Conservation (phyloP, 192 early-diverging fungal species). For the Chytriomyces confervae region DNA sequence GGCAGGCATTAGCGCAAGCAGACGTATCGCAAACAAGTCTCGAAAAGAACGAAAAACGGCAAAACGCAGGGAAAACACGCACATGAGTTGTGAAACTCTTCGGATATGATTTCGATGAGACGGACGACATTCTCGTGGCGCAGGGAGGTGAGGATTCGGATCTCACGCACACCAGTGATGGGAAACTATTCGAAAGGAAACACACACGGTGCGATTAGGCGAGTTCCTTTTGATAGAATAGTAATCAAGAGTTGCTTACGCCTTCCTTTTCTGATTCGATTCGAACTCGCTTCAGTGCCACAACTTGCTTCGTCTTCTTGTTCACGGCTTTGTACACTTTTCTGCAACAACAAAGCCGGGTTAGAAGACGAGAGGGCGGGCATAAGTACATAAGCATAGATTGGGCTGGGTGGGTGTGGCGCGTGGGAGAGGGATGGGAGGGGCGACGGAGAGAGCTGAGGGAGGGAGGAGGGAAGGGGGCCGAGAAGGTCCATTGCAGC, state of each 20-base stretch:
- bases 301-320: constrained; percentile 65
- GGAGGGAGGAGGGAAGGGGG: background rate
- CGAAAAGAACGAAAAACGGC: constrained; percentile 3
- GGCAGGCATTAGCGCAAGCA: constrained; percentile 70
- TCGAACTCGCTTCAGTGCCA: constrained; percentile 93
- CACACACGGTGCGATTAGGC: background rate
- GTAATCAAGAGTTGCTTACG: constrained; percentile 28
- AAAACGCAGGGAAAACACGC: background rate
- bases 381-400: background rate
- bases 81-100: constrained; percentile 32
- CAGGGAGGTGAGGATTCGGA: constrained; percentile 89
- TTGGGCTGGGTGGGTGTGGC: no score
- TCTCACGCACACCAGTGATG: constrained; percentile 96
- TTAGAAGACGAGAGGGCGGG: background rate
- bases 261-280: constrained; percentile 94
- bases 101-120: constrained; percentile 53
- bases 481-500: background rate
- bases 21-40: constrained; percentile 3
- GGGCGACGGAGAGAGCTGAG: background rate
- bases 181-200: constrained; percentile 60
- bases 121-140: constrained; percentile 70
- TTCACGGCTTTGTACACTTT: constrained; percentile 89
- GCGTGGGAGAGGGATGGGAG: background rate
- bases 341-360: constrained; percentile 47
- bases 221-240: background rate